Base-by-base conservation (phyloP, 148 eudicot species). In the Silene latifolia region DNA sequence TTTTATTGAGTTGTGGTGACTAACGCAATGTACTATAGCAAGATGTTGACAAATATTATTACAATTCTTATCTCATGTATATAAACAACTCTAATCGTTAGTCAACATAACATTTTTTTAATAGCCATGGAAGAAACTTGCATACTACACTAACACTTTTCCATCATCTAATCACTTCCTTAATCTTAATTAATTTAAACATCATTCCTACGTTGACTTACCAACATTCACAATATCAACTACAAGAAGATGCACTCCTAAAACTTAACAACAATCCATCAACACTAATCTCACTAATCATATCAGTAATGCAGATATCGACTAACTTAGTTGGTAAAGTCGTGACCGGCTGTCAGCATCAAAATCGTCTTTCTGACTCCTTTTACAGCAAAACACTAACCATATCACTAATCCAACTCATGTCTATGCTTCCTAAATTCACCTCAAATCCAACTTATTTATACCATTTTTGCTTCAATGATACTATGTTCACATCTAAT, bases 391-490 rank as follows among this genome's bases (percentile, higher is more conserved):
- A 6, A 48, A 48, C 29, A 1, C 29, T 27, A 24, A 63, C 15
- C 10, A 12, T 13, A 66, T 9, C 35, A 35, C 3, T 27, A 27
- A 14, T 20, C 57, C 71, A 44, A 18, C 20, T 46, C 4, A 46
- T 76, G 0, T 17, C 23, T 14, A 69, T 63, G 10, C 73, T 77
- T 62, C 48, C 63, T 0, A 71, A 71, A 64, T 19, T 24, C 44
- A 67, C 64, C 12, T 48, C 71, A 5, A 12, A 35, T 32, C 67
- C 62, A 59, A 57, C 57, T 10, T 68, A 32, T 21, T 23, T 73
- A 7, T 9, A 59, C 46, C 24, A 27, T 48, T 19, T 18, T 18
- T 79, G 82, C 27, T 17, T 59, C 12, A 74, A 61, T 67, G 21
- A 47, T 53, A 29, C 74, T 8, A 32, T 18, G 18, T 73, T 61